These are phyloP conservation scores for Microsporum audouinii DNA, from an alignment of 2,329 filamentous ascomycete species.

Conservation along the genomic window DNA sequence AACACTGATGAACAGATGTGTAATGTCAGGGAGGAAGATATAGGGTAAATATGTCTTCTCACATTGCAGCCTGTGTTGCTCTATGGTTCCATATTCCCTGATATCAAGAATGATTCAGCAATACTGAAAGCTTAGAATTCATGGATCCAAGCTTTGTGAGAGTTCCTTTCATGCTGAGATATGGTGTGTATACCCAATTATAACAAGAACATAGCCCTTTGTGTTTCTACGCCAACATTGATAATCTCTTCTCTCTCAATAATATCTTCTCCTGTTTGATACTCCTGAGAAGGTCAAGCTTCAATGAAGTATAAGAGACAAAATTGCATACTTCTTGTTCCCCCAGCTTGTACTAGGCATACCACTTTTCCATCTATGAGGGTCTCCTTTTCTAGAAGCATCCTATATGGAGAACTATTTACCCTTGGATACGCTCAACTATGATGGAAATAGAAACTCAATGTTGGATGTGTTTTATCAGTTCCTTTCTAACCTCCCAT, in stretches of 20 bases:
- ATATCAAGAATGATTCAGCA: neutral
- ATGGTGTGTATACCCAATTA: neutral
- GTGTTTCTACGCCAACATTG: neutral
- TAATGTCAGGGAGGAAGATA: neutral
- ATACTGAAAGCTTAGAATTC: neutral
- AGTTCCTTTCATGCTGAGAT: neutral
- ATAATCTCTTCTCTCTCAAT: neutral
- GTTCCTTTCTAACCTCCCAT: neutral
- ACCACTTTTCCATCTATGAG: neutral
- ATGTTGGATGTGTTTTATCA: neutral
- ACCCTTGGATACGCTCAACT: neutral
- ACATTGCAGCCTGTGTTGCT: neutral
- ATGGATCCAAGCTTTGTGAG: neutral
- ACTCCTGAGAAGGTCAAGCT: neutral
- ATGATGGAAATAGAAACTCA: neutral
- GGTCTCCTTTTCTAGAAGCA: neutral
- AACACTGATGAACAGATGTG: neutral
- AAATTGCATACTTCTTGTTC: neutral
- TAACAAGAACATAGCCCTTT: conserved; percentile 2
- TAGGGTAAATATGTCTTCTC: conserved; percentile 4
- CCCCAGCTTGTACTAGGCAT: neutral
- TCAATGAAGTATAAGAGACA: neutral
- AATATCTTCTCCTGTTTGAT: neutral
- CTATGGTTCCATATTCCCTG: neutral
- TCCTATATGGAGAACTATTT: neutral